A percentile compares a stretch with the other conserved stretches of the same genome.
phyloP scores from a whole-genome alignment of 2,329 filamentous ascomycete species.

The Trichoderma endophyticum region DNA sequence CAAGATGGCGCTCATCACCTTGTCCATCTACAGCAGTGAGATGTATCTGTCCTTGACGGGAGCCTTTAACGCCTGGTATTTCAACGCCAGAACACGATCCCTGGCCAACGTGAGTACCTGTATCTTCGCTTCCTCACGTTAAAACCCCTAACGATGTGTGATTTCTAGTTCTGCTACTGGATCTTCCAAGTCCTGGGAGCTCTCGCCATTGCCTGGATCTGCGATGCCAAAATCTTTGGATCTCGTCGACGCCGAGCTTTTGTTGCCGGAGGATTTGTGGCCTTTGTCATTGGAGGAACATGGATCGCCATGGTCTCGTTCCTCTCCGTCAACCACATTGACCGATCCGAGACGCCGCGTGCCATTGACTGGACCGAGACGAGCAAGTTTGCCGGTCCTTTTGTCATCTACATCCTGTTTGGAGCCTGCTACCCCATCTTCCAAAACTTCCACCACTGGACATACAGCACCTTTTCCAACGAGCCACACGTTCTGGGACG shows the following conservation, averaged over 20 bases:
- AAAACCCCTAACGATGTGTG: background rate
- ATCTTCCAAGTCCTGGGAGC: conserved; percentile 17
- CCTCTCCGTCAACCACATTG: conserved; percentile 14
- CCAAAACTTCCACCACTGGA: conserved; percentile 20
- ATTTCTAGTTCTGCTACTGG: conserved; percentile 13
- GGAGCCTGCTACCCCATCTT: conserved; percentile 18
- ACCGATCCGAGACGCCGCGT: conserved; percentile 4
- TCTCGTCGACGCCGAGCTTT: conserved; percentile 14
- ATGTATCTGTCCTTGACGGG: conserved; percentile 17
- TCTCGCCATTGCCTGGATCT: conserved; percentile 14
- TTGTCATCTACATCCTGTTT: conserved; percentile 19
- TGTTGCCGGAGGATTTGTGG: background rate
- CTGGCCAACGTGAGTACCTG: conserved; percentile 12
- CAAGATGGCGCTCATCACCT: conserved; percentile 18
- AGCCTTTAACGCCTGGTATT: conserved; percentile 16
- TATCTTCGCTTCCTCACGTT: too few species aligned
- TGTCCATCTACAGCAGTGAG: conserved; percentile 18
- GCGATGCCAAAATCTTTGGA: conserved; percentile 7
- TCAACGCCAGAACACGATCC: conserved; percentile 15
- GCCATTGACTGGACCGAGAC: conserved; percentile 17
- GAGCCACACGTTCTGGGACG: conserved; percentile 17
- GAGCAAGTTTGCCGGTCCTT: conserved; percentile 11
- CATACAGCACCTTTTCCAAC: conserved; percentile 19
- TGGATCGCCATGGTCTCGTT: conserved; percentile 19
- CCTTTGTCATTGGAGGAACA: conserved; percentile 16